These are phyloP conservation scores for Diatrype stigma DNA, from an alignment of 2,329 filamentous ascomycete species.

Conservation along the genomic window DNA sequence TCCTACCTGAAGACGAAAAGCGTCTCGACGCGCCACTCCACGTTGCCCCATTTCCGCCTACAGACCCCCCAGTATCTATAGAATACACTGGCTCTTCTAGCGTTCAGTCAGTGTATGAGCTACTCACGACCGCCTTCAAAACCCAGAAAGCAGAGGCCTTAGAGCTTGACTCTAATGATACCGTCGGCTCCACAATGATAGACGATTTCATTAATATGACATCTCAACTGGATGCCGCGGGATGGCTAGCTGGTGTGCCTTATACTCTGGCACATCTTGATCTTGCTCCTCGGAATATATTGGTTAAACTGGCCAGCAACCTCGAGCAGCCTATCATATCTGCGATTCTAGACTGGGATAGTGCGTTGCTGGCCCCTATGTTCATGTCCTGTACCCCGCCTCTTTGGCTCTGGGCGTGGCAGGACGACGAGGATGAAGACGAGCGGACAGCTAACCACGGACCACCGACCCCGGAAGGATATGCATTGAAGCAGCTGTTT, in stretches of 20 bases:
- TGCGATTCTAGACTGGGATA: constrained; percentile 29
- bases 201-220: constrained; percentile 6
- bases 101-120: background rate
- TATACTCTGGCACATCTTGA: constrained; percentile 20
- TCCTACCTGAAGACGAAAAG: background rate
- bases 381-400: constrained; percentile 29
- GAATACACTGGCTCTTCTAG: background rate
- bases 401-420: constrained; percentile 26
- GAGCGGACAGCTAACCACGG: constrained; percentile 5
- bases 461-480: constrained; percentile 2
- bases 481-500: constrained; percentile 23
- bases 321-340: constrained; percentile 11
- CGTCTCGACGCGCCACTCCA: background rate
- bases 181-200: background rate
- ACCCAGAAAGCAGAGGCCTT: background rate
- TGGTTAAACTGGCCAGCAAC: constrained; percentile 13
- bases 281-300: constrained; percentile 23
- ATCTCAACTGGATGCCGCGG: background rate
- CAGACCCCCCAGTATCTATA: background rate
- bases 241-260: constrained; percentile 1
- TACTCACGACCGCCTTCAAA: constrained; percentile 1
- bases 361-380: constrained; percentile 24
- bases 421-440: constrained; percentile 17
- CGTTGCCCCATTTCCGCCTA: background rate
- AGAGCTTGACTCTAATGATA: background rate